Percentiles rank a stretch among this genome's conserved stretches.
These are phyloP conservation scores for Xylariales sp. DNA, from an alignment of 2,329 filamentous ascomycete genomes.

Conservation along the genomic window DNA sequence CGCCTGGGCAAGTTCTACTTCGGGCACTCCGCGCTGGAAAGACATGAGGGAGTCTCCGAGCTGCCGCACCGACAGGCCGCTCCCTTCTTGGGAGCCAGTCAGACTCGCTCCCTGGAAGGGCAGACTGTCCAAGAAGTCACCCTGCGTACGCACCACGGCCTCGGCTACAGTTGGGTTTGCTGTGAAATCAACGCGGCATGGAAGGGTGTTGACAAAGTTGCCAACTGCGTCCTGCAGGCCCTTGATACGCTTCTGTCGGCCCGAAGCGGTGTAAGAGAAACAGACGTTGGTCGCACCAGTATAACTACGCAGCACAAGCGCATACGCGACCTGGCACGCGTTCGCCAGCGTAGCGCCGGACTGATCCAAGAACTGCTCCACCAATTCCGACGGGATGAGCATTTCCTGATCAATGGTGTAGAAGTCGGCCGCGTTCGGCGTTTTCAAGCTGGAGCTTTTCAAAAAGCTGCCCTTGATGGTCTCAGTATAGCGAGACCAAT, in stretches of 20 bases:
- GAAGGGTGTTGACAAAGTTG: slow-evolving; percentile 4
- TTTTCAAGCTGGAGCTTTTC: neutral
- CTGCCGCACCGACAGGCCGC: neutral
- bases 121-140: neutral
- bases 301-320: slow-evolving; percentile 5
- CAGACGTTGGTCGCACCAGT: slow-evolving; percentile 5
- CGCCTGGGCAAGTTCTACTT: slow-evolving; percentile 1
- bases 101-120: neutral
- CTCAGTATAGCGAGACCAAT: neutral
- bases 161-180: neutral
- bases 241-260: slow-evolving; percentile 3
- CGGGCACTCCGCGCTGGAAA: neutral
- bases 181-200: slow-evolving; percentile 1
- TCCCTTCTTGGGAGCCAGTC: neutral
- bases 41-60: slow-evolving; percentile 3
- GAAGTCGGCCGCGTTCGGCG: neutral
- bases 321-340: slow-evolving; percentile 7
- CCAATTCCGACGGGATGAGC: neutral
- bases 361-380: neutral
- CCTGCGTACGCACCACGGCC: neutral
- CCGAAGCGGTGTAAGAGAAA: slow-evolving; percentile 6
- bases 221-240: slow-evolving; percentile 4
- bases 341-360: slow-evolving; percentile 1
- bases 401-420: neutral
- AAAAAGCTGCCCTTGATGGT: neutral